Conservation (phyloP, 257 asterid genomes). For the Nyctanthes arbortristis region DNA sequence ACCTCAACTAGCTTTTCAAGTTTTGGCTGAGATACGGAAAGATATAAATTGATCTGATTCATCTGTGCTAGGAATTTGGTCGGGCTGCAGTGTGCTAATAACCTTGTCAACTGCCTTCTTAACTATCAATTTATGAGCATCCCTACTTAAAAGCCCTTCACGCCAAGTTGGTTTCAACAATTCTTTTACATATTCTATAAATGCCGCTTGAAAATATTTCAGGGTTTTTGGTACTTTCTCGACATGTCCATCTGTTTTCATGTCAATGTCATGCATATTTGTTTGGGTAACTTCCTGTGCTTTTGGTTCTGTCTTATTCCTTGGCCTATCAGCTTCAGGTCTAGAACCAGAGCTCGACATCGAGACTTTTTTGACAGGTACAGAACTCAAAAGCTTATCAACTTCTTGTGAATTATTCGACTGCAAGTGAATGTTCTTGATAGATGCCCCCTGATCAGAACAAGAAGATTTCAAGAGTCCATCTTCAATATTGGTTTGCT, state of each 20-base stretch:
- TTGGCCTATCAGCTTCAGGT: slow-evolving; percentile 33
- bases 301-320: slow-evolving; percentile 31
- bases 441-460: slow-evolving; percentile 58
- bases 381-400: slow-evolving; percentile 39
- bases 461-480: slow-evolving; percentile 32
- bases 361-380: slow-evolving; percentile 33
- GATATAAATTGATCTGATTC: slow-evolving; percentile 57
- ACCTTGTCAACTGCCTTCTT: slow-evolving; percentile 77
- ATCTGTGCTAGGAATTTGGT: slow-evolving; percentile 66
- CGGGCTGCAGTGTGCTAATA: slow-evolving; percentile 52
- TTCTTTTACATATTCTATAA: slow-evolving; percentile 75
- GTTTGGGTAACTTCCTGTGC: slow-evolving; percentile 40
- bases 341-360: slow-evolving; percentile 29
- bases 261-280: slow-evolving; percentile 35
- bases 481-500: slow-evolving; percentile 34
- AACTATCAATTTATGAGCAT: slow-evolving; percentile 76
- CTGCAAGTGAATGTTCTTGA: slow-evolving; percentile 35
- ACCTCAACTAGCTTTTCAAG: slow-evolving; percentile 84
- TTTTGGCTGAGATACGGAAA: slow-evolving; percentile 57
- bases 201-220: slow-evolving; percentile 61
- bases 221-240: slow-evolving; percentile 47
- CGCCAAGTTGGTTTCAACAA: slow-evolving; percentile 82
- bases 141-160: slow-evolving; percentile 72
- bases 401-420: slow-evolving; percentile 39
- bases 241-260: slow-evolving; percentile 32